Evolutionary conservation across 2,329 filamentous ascomycete genomes (phyloP), one percentile per base, ranked within the genome.

Genomic region (Diaporthe sp.): DNA sequence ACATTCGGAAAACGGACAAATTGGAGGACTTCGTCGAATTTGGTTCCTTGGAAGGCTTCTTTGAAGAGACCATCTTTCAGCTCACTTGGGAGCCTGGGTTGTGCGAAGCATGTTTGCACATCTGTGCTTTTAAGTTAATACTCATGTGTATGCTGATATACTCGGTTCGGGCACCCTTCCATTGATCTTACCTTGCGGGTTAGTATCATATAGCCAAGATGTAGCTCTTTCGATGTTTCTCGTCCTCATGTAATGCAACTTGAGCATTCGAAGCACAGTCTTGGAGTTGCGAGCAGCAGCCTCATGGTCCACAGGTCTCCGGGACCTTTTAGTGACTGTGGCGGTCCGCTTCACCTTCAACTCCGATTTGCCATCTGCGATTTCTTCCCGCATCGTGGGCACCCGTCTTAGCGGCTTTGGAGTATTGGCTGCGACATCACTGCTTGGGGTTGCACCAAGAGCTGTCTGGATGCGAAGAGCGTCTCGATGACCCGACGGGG

Each of bases 171-270:
- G 42, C 7, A 15, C 15, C 15, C 19, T 8, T 37, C 9, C 12
- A 37, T 35, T 2, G 22, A 12, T 4, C 42, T 69, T 55, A 56
- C 66, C 66, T 32, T 42, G 12, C 0, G 66, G 66, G 12, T 70
- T 70, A 2, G 66, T 70, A 1, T 8, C 22, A 7, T 70, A 70
- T 1, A 70, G 7, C 66, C 66, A 70, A 4, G 0, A n/a, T 0
- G 66, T 56, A 1, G 50, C 50, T 17, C 2, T 30, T 3, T 70
- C 35, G 1, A 70, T 32, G 4, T 4, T 44, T 30, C 66, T 56
- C 17, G 66, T 70, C 17, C 66, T 70, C 66, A 70, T 70, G 35
- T 70, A 70, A 47, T 70, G 66, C 8, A 70, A 32, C 22, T 70
- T 70, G 15, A 70, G 66, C 15, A 70, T 39, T 1, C 47, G 17